Conservation (phyloP, 306 rosid genomes). For the Oxytropis ochrocephala region DNA sequence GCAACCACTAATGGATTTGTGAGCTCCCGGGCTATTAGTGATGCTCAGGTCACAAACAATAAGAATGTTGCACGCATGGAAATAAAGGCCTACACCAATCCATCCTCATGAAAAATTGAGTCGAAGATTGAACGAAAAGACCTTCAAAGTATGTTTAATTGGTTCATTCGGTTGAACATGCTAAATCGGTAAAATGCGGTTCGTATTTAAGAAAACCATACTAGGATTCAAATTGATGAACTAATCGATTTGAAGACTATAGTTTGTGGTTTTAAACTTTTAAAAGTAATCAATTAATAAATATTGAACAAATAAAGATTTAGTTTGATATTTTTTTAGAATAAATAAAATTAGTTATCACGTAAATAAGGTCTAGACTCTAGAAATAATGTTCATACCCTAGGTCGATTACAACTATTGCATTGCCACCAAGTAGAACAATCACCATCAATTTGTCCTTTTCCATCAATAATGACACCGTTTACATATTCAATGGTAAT, state of each 20-base stretch:
- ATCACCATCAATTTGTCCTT: constrained; percentile 3
- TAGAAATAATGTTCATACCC: no score
- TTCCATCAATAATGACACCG: constrained; percentile 2
- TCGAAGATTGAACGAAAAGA: no score
- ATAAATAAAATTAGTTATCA: no score
- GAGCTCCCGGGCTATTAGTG: constrained; percentile 12
- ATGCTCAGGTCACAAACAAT: background rate
- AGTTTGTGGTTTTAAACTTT: no score
- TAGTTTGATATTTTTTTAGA: no score
- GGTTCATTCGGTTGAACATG: no score
- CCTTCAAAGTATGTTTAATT: no score
- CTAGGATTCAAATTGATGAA: no score
- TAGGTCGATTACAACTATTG: background rate
- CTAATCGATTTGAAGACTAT: no score
- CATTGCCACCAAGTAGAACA: constrained; percentile 32
- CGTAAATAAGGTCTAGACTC: no score
- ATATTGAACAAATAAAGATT: background rate
- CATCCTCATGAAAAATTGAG: background rate
- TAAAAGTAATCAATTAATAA: background rate
- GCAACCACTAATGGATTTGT: background rate
- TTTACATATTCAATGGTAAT: background rate
- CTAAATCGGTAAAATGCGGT: no score
- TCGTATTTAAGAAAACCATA: no score
- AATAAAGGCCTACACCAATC: background rate
- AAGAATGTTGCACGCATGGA: background rate